phyloP scores from a whole-genome alignment of 2,329 filamentous ascomycete genomes.

The Chaetomium olivaceum region DNA sequence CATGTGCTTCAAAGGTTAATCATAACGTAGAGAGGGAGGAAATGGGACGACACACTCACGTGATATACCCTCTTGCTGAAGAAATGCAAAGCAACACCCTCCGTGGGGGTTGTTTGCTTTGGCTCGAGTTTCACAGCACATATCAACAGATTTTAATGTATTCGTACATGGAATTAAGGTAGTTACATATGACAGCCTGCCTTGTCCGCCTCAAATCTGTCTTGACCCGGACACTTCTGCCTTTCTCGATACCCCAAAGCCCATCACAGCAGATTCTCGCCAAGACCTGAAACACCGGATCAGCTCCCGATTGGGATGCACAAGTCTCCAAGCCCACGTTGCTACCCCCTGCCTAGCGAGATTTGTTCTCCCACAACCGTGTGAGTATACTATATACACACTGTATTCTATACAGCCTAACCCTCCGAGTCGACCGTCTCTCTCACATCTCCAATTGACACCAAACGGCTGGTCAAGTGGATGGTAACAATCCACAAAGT shows the following conservation, averaged over 20 bases:
- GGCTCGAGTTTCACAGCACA: background rate
- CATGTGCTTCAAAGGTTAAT: background rate
- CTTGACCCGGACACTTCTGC: background rate
- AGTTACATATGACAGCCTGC: background rate
- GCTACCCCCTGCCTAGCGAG: background rate
- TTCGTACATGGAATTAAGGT: background rate
- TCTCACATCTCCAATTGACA: background rate
- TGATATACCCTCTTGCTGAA: background rate
- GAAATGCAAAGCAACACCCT: background rate
- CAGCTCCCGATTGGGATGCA: constrained; percentile 9
- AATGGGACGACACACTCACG: background rate
- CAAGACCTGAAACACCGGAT: background rate
- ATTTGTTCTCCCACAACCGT: constrained; percentile 10
- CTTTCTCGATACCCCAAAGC: background rate
- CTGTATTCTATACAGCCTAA: background rate
- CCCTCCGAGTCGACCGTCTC: background rate
- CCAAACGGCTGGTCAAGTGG: too few relatives aligned
- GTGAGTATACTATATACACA: background rate
- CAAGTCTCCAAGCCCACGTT: background rate
- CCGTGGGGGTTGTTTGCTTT: background rate
- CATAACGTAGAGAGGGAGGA: background rate
- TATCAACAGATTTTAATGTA: background rate
- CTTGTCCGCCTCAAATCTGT: background rate
- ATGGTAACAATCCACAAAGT: background rate
- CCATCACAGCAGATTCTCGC: background rate